Base-by-base conservation (phyloP, 345 rosid genomes). In the Chamaenerion angustifolium region DNA sequence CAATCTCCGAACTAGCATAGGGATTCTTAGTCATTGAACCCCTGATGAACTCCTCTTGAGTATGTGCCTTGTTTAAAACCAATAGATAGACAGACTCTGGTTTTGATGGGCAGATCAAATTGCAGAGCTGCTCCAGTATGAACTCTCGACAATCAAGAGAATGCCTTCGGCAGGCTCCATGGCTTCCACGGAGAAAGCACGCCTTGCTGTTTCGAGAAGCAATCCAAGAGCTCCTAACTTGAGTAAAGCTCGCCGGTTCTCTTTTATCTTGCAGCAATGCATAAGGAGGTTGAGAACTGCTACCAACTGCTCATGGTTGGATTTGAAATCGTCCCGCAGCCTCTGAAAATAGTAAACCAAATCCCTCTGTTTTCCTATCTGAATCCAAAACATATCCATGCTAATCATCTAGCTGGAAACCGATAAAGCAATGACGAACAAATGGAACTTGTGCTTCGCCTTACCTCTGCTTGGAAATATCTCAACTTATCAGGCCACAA, bases 1-100 rank as follows among this genome's bases (percentile, higher is more conserved):
- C 95, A 68, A 92, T 82, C 69, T 92, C 95, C 31, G 94, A 69
- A 71, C 96, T 92, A 37, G 96, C 82, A 79, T 92, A 92, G 42
- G 98, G 98, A 75, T 79, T 87, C 69, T 84, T 92, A 10, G 96
- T 87, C 98, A 92, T 92, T 52, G 98, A 87, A 57, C 98, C 98
- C 78, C 96, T 74, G 40, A 92, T 92, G 62, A 82, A 92, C 71
- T 92, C 98, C 61, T 92, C 98, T 58, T 92, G 98, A 3, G 96
- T 92, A 67, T 92, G 96, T 25, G 90, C 88, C 67, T 92, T 92
- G 73, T 84, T 92, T 45, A 92, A 70, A 65, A 92, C 76, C 82
- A 92, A 73, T 60, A 76, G 60, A 77, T 84, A 77, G n/a, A 82
- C 84, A 52, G 94, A 73, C 69, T 92, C 98, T 17, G 95, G 90